Evolutionary conservation across 2,329 filamentous ascomycete species (phyloP).

Genomic region (Ploettnerulaceae sp.): DNA sequence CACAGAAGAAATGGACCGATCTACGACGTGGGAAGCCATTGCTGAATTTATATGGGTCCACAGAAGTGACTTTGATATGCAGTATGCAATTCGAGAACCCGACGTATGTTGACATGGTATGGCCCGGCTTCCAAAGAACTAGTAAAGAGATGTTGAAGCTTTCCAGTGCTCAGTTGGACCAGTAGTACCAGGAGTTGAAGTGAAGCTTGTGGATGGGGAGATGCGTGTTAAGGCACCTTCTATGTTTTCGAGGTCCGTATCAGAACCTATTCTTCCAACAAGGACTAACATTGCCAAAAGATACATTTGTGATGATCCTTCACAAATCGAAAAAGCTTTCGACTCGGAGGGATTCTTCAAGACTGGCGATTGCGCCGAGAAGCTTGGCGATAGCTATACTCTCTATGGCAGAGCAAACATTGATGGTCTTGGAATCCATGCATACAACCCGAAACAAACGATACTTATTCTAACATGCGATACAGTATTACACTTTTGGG

Average conservation of each 20-base stretch:
- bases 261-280: too few species aligned
- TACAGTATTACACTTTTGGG: conserved; percentile 25
- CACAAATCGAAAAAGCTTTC: conserved; percentile 19
- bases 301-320: conserved; percentile 21
- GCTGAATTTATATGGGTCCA: conserved; percentile 21
- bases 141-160: conserved; percentile 8
- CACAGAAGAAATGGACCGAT: conserved; percentile 21
- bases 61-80: conserved; percentile 21
- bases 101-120: conserved; percentile 20
- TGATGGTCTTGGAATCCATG: conserved; percentile 16
- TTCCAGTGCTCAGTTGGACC: conserved; percentile 21
- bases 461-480: conserved; percentile 9
- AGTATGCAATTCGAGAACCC: conserved; percentile 20
- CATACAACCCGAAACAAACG: background rate
- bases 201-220: conserved; percentile 23
- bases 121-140: background rate
- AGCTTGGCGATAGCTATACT: conserved; percentile 18
- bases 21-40: conserved; percentile 22
- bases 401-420: conserved; percentile 22
- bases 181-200: conserved; percentile 20
- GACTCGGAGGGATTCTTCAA: conserved; percentile 25
- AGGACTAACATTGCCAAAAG: too few species aligned
- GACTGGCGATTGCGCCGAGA: conserved; percentile 25
- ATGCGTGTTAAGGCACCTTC: conserved; percentile 21
- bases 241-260: conserved; percentile 26